Evolutionary conservation across 164 flowering plant species (phyloP).

Genomic region (Dillenia suffruticosa): DNA sequence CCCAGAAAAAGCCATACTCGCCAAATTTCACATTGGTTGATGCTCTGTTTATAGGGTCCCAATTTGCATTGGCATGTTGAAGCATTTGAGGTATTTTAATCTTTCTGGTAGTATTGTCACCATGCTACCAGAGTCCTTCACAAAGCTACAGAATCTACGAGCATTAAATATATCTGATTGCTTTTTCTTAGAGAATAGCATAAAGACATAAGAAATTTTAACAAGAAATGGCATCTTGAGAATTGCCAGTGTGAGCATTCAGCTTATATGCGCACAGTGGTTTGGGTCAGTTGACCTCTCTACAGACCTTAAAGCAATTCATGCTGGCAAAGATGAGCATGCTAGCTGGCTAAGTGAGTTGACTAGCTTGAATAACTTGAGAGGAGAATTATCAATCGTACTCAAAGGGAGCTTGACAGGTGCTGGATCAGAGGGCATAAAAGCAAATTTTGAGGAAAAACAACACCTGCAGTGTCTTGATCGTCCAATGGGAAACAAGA

Average conservation of each 20-base stretch:
- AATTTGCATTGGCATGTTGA: neutral
- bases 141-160: slow-evolving; percentile 4
- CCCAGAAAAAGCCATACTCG: too few relatives aligned
- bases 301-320: slow-evolving; percentile 13
- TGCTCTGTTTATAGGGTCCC: neutral
- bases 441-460: slow-evolving; percentile 5
- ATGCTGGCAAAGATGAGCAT: slow-evolving; percentile 1
- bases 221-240: slow-evolving; percentile 6
- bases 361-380: neutral
- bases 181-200: slow-evolving; percentile 4
- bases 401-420: slow-evolving; percentile 1
- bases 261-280: neutral
- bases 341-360: slow-evolving; percentile 1
- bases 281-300: slow-evolving; percentile 3
- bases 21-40: too few relatives aligned
- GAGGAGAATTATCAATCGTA: neutral
- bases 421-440: slow-evolving; percentile 3
- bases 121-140: slow-evolving; percentile 3
- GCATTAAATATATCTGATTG: neutral
- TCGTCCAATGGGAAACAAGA: too few relatives aligned
- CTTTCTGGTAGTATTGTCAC: neutral
- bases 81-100: slow-evolving; percentile 6
- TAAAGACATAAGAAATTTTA: slow-evolving; percentile 6
- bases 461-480: neutral
- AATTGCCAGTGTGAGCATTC: neutral